phyloP scores from a whole-genome alignment of 1,284 basidiomycete genomes.

The Melampsora occidentalis region DNA sequence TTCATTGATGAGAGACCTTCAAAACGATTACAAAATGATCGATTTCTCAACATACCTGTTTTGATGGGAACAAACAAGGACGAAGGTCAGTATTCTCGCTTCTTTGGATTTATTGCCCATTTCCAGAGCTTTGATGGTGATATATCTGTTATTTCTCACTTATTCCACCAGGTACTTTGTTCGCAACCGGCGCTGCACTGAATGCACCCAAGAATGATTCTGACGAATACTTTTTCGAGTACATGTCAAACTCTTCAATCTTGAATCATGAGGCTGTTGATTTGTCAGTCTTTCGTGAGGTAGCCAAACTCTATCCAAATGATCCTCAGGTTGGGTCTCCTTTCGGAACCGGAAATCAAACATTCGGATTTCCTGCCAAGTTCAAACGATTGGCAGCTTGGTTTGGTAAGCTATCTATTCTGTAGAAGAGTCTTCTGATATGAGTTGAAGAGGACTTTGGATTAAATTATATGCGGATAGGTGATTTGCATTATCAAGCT shows the following conservation, averaged over 20 bases:
- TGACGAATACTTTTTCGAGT: constrained; percentile 18
- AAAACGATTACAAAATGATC: neutral
- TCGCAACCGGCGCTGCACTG: constrained; percentile 5
- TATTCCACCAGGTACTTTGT: constrained; percentile 4
- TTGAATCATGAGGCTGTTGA: constrained; percentile 19
- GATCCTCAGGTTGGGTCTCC: constrained; percentile 46
- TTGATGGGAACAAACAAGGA: constrained; percentile 33
- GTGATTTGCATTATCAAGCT: constrained; percentile 41
- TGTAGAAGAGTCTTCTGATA: neutral
- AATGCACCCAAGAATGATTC: neutral
- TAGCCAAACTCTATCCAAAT: constrained; percentile 46
- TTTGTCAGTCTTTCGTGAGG: constrained; percentile 16
- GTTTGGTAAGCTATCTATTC: constrained; percentile 20
- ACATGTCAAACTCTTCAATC: constrained; percentile 33
- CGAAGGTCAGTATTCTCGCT: constrained; percentile 19
- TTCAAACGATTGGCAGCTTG: constrained; percentile 38
- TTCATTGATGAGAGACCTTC: constrained; percentile 28
- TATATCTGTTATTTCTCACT: neutral
- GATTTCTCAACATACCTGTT: constrained; percentile 31
- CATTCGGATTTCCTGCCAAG: constrained; percentile 27
- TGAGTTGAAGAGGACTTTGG: neutral
- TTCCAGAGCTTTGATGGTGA: neutral
- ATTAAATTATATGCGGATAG: neutral
- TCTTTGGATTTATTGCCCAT: neutral
- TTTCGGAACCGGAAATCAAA: constrained; percentile 45